Evolutionary conservation across 129 eudicot species (phyloP), one percentile per base, ranked within the genome.

Genomic region (Pseudognaphalium luteoalbum): DNA sequence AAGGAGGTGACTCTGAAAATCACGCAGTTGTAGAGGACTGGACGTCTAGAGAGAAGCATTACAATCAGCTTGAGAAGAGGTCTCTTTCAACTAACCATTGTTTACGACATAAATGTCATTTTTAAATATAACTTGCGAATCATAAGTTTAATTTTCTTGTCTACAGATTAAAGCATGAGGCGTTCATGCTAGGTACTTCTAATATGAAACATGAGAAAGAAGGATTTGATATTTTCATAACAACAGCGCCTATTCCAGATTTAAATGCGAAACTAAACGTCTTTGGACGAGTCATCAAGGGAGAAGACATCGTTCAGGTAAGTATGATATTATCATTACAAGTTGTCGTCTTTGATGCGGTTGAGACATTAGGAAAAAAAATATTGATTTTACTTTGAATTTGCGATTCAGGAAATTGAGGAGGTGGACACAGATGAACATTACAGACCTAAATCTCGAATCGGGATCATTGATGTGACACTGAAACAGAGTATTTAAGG

Each of bases 221-320:
- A 58, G 90, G 89, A 37, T 95, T 91, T 67, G 92, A 89, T 76
- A 84, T 95, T 17, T 89, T 85, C 66, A 95, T 95, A 35, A 91
- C 99, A 21, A 95, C 99, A 30, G 96, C 97, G 51, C 99, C 99
- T 33, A 95, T 95, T 80, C 92, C 99, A 14, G 97, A 95, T 85
- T 86, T 95, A 21, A 95, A 86, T 73, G 96, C 89, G 61, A 95
- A 89, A 81, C 87, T 95, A 47, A 91, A 83, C 79, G 94, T 95
- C 67, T 95, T 95, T 78, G 99, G 99, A 60, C 88, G 89, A 9
- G 97, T 95, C 30, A 70, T 95, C 30, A 87, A 80, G 87, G 99
- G 99, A 69, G 96, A 89, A 84, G 99, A 94, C 67, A 85, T 94
- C 76, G 99, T 94, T 64, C 97, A 91, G 99, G 99, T 94, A 39